Conservation (phyloP, 805 yeast genomes). For the Brettanomyces anomalus region DNA sequence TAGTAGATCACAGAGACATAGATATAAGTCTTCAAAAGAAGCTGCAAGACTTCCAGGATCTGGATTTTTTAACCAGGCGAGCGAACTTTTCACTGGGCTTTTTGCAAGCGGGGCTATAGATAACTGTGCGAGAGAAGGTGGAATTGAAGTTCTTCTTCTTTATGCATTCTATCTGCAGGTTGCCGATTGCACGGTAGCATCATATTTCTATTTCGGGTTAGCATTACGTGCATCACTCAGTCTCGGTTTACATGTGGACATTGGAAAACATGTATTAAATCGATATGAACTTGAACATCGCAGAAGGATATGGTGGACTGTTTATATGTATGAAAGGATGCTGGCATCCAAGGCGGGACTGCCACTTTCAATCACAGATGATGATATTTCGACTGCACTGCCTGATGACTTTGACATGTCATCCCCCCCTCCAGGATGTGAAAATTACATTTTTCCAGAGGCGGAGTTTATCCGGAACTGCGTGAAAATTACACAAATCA, state of each 20-base stretch:
- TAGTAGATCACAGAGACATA: background rate
- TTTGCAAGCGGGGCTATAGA: conserved; percentile 77
- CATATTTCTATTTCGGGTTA: conserved; percentile 46
- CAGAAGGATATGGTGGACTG: conserved; percentile 32
- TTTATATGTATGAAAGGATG: conserved; percentile 49
- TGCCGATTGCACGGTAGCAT: conserved; percentile 76
- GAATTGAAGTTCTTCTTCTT: conserved; percentile 63
- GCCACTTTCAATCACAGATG: conserved; percentile 72
- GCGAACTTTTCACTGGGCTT: conserved; percentile 67
- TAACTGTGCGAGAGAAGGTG: conserved; percentile 70
- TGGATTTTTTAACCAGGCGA: conserved; percentile 69
- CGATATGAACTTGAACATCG: conserved; percentile 47
- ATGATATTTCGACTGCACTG: conserved; percentile 68
- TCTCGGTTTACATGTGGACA: conserved; percentile 76
- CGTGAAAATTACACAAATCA: conserved; percentile 70
- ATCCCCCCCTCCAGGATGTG: conserved; percentile 49
- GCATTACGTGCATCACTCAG: conserved; percentile 44
- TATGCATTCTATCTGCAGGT: conserved; percentile 78
- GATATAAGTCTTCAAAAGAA: background rate
- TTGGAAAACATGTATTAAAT: conserved; percentile 51
- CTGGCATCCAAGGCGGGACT: conserved; percentile 74
- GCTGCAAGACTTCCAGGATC: conserved; percentile 64
- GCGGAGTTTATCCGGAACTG: conserved; percentile 71
- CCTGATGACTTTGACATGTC: conserved; percentile 67
- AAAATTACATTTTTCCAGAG: conserved; percentile 65